phyloP scores from a whole-genome alignment of 2,329 filamentous ascomycete genomes.

The Ceratocystis huliohia region DNA sequence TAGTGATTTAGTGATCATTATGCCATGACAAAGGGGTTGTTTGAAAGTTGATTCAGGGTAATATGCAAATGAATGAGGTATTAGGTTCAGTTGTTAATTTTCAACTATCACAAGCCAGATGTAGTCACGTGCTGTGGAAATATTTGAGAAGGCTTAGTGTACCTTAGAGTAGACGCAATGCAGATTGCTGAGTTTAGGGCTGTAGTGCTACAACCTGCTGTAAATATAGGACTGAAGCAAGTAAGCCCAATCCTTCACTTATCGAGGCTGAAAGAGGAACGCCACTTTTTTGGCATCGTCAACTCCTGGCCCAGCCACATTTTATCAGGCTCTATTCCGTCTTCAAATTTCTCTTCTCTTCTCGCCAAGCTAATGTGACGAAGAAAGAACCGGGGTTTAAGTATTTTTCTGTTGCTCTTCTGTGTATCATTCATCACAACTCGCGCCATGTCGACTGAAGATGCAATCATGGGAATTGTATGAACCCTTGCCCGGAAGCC shows the following conservation, averaged over 20 bases:
- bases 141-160: background rate
- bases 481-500: constrained; percentile 27
- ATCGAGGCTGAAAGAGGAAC: background rate
- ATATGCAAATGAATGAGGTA: background rate
- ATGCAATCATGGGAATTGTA: constrained; percentile 38
- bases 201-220: background rate
- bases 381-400: constrained; percentile 9
- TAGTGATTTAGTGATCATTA: background rate
- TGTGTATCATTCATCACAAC: background rate
- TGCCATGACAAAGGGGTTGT: background rate
- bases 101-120: background rate
- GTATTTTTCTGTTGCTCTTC: background rate
- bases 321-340: background rate
- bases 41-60: background rate
- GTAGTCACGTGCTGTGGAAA: background rate
- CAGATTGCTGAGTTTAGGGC: background rate
- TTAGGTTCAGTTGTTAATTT: background rate
- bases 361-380: background rate
- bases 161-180: background rate
- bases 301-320: background rate
- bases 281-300: background rate
- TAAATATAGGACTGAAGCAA: background rate
- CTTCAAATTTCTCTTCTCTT: background rate
- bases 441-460: constrained; percentile 8
- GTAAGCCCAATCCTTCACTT: too few relatives aligned